A percentile compares a stretch with the other conserved stretches of the same genome.
These are phyloP conservation scores for Turritis glabra DNA, from an alignment of 345 rosid species.

Conservation along the genomic window DNA sequence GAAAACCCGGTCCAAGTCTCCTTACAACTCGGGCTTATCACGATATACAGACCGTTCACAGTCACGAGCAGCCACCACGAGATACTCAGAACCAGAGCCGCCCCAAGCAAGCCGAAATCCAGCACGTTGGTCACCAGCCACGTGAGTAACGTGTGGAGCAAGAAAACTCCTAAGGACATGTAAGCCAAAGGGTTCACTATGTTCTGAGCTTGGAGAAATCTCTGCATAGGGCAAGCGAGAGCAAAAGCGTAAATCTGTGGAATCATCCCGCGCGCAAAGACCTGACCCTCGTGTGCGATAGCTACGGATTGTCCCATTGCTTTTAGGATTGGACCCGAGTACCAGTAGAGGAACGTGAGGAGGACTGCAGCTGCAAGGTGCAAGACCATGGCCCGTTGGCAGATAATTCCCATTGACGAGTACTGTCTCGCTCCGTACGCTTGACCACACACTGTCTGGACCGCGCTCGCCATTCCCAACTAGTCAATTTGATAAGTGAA, in stretches of 20 bases:
- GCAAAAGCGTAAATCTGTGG: conserved; percentile 88
- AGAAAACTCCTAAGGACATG: conserved; percentile 72
- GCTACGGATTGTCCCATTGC: conserved; percentile 63
- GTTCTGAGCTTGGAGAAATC: conserved; percentile 96
- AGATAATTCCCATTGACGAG: conserved; percentile 76
- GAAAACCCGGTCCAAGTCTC: conserved; percentile 89
- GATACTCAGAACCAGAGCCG: conserved; percentile 63
- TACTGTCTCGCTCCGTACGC: conserved; percentile 83
- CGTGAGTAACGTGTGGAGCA: conserved; percentile 63
- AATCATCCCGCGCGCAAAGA: conserved; percentile 73
- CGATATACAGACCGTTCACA: conserved; percentile 55
- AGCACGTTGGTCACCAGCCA: conserved; percentile 62
- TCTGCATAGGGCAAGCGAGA: conserved; percentile 77
- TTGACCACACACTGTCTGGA: conserved; percentile 94
- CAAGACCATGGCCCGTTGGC: conserved; percentile 87
- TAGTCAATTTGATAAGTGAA: conserved; percentile 19
- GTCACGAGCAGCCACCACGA: conserved; percentile 83
- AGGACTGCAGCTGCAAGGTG: conserved; percentile 73
- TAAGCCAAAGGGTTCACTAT: conserved; percentile 87
- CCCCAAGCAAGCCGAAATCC: conserved; percentile 69
- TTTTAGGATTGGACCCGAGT: conserved; percentile 52
- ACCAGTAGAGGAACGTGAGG: conserved; percentile 74
- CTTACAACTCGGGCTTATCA: conserved; percentile 67
- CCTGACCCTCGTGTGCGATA: conserved; percentile 68
- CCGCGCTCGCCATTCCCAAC: conserved; percentile 98